Percentiles rank a stretch among this genome's conserved stretches.
These are phyloP conservation scores for Tylopilus sp. DNA, from an alignment of 1,284 basidiomycete species.

Conservation along the genomic window DNA sequence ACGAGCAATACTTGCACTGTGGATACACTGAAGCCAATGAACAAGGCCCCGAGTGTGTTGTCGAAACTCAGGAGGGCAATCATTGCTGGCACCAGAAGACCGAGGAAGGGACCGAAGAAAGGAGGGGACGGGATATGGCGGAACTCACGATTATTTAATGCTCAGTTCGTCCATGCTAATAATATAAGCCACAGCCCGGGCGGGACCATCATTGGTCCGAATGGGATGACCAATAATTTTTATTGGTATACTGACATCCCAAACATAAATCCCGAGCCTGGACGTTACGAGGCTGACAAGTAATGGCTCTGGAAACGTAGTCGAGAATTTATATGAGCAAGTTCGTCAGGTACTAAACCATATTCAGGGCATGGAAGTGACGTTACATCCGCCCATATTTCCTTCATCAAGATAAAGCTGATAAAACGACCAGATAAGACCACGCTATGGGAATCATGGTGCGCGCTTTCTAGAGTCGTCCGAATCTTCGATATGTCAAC, in stretches of 20 bases:
- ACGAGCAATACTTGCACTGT: slow-evolving; percentile 34
- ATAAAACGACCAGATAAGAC: slow-evolving; percentile 5
- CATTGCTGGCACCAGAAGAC: slow-evolving; percentile 16
- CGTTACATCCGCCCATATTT: slow-evolving; percentile 1
- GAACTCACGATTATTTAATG: slow-evolving; percentile 1
- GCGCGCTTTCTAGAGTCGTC: not conserved
- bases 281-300: not conserved
- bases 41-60: slow-evolving; percentile 55
- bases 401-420: slow-evolving; percentile 8
- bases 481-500: not conserved
- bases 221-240: not conserved
- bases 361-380: slow-evolving; percentile 1
- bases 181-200: slow-evolving; percentile 9
- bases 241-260: not conserved
- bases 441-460: not conserved
- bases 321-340: not conserved
- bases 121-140: not conserved
- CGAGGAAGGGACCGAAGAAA: slow-evolving; percentile 1
- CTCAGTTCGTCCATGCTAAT: slow-evolving; percentile 1
- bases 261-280: not conserved
- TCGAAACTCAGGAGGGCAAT: slow-evolving; percentile 29
- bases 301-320: not conserved
- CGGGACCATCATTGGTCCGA: slow-evolving; percentile 11
- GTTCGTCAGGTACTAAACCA: not conserved
- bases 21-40: slow-evolving; percentile 55